Evolutionary conservation across 83 land plant genomes (phyloP).

Genomic region (Thuja plicata): DNA sequence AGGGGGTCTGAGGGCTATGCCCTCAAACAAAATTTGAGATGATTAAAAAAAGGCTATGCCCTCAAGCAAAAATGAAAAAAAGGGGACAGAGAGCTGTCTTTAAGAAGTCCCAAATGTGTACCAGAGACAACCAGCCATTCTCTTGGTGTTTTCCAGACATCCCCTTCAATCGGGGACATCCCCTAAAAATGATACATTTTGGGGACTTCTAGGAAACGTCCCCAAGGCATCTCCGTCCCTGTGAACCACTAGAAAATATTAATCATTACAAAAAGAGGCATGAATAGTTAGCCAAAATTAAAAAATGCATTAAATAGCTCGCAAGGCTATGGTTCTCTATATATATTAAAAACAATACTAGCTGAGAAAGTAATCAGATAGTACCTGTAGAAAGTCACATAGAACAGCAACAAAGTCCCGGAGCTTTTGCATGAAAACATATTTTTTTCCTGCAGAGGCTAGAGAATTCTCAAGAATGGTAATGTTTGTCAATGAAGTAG

Average conservation of each 20-base stretch:
- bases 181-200: too few species aligned
- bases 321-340: neutral
- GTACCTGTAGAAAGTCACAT: conserved; percentile 91
- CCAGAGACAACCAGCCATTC: too few species aligned
- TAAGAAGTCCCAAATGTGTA: too few species aligned
- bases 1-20: too few species aligned
- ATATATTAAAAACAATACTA: neutral
- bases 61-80: too few species aligned
- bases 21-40: too few species aligned
- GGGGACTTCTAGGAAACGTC: too few species aligned
- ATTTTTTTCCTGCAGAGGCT: conserved; percentile 76
- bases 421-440: conserved; percentile 88
- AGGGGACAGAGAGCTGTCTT: too few species aligned
- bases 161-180: too few species aligned
- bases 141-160: too few species aligned
- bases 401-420: conserved; percentile 76
- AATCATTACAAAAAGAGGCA: neutral
- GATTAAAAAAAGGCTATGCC: too few species aligned
- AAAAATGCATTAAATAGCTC: neutral
- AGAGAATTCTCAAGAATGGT: conserved; percentile 65
- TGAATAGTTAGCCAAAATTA: neutral
- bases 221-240: too few species aligned
- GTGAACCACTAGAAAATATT: neutral
- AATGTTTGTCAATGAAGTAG: conserved; percentile 51
- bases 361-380: neutral